Evolutionary conservation across 495 filamentous ascomycete species (phyloP).

Genomic region (Podospora tetraspora): DNA sequence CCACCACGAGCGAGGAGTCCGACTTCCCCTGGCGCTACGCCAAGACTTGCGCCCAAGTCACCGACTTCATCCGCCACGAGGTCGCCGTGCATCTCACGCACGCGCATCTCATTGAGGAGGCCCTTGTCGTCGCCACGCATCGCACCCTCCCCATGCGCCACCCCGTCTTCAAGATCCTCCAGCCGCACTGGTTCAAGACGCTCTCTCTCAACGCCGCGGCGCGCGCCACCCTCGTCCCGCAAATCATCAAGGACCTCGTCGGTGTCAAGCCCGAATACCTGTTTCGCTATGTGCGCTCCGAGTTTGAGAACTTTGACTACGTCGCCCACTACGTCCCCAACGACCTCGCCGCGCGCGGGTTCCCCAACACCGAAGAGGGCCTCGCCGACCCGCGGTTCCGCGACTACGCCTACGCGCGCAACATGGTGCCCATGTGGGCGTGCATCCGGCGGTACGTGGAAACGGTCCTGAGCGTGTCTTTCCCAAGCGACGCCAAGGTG

Average conservation of each 20-base stretch:
- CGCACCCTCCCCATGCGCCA: constrained; percentile 38
- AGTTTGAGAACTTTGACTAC: constrained; percentile 40
- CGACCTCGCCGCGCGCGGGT: constrained; percentile 41
- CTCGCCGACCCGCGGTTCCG: constrained; percentile 35
- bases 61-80: constrained; percentile 48
- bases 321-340: constrained; percentile 40
- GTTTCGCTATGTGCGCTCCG: constrained; percentile 27
- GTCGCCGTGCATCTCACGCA: constrained; percentile 41
- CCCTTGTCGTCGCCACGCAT: constrained; percentile 44
- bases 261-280: constrained; percentile 29
- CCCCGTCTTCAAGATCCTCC: constrained; percentile 36
- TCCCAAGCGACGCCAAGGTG: constrained; percentile 24
- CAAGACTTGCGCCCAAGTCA: constrained; percentile 45
- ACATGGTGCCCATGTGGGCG: constrained; percentile 40
- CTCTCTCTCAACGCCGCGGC: constrained; percentile 47
- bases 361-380: constrained; percentile 32
- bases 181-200: constrained; percentile 47
- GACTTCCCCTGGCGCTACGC: constrained; percentile 52
- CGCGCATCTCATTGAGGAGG: constrained; percentile 46
- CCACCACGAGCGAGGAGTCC: constrained; percentile 29
- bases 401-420: constrained; percentile 45
- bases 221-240: constrained; percentile 39
- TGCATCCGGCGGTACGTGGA: constrained; percentile 33
- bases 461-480: constrained; percentile 24
- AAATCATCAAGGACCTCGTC: constrained; percentile 37